A percentile compares a stretch with the other conserved stretches of the same genome.
These are phyloP conservation scores for Prosopis cineraria DNA, from an alignment of 306 rosid genomes.

Conservation along the genomic window DNA sequence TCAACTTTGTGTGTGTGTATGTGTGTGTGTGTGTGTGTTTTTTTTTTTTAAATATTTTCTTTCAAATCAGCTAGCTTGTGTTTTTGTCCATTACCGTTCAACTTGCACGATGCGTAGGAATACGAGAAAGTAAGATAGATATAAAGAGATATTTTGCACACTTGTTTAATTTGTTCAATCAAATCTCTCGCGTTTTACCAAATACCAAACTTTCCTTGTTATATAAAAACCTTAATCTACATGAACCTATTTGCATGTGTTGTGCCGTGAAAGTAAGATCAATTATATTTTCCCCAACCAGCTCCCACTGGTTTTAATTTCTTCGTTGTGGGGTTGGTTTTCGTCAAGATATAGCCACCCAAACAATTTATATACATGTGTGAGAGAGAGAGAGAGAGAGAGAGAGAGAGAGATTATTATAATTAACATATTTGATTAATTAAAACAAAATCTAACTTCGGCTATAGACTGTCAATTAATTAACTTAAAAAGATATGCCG, in stretches of 20 bases:
- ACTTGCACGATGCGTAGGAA: conserved; percentile 57
- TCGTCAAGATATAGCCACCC: not conserved
- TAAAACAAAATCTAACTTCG: not conserved
- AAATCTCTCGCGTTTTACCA: conserved; percentile 6
- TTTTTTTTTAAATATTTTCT: not conserved
- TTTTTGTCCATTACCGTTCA: conserved; percentile 39
- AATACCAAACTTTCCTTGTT: not conserved
- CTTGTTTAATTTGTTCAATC: conserved; percentile 8
- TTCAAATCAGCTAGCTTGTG: not conserved
- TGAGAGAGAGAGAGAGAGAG: no score
- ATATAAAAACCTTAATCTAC: not conserved
- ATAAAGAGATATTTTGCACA: not conserved
- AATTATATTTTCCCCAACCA: conserved; percentile 13
- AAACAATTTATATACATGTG: not conserved
- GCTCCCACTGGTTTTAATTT: conserved; percentile 36
- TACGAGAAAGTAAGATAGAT: conserved; percentile 33
- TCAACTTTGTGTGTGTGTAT: not conserved
- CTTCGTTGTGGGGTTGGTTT: conserved; percentile 9
- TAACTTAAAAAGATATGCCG: not conserved
- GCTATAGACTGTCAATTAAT: not conserved
- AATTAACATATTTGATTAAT: not conserved
- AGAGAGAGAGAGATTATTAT: not conserved
- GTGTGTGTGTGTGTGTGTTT: no score
- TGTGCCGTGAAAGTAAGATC: conserved; percentile 41
- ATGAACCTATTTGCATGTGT: conserved; percentile 29